Evolutionary conservation across 2,329 filamentous ascomycete species (phyloP).

Genomic region (Colletotrichum incanum): DNA sequence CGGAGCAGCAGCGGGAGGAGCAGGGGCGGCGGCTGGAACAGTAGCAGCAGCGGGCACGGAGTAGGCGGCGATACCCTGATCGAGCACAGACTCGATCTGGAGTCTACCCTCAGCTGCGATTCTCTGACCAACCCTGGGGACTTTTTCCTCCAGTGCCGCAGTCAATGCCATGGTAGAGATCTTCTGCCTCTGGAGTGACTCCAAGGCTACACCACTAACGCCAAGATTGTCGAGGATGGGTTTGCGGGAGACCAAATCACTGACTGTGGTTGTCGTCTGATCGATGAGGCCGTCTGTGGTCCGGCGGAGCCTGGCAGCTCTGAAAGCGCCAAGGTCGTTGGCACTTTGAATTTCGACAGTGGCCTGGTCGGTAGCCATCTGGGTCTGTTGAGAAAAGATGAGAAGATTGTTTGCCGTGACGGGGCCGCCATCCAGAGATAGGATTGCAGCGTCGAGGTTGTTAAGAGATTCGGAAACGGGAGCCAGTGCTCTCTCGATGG

Average conservation of each 20-base stretch:
- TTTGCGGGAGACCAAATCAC: constrained; percentile 47
- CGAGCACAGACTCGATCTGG: constrained; percentile 46
- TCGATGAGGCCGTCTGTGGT: constrained; percentile 44
- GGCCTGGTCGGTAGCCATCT: constrained; percentile 44
- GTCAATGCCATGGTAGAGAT: constrained; percentile 44
- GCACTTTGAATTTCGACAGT: constrained; percentile 48
- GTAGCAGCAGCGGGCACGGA: constrained; percentile 29
- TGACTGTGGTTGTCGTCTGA: constrained; percentile 45
- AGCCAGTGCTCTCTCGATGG: constrained; percentile 30
- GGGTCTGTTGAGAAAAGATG: constrained; percentile 31
- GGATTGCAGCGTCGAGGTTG: constrained; percentile 31
- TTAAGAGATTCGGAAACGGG: constrained; percentile 29
- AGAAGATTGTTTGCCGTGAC: constrained; percentile 38
- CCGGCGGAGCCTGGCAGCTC: constrained; percentile 45
- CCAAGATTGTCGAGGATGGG: constrained; percentile 48
- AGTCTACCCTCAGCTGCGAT: constrained; percentile 47
- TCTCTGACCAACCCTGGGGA: constrained; percentile 47
- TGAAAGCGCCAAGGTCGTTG: constrained; percentile 43
- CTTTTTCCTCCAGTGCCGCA: constrained; percentile 47
- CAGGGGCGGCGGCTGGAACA: background rate
- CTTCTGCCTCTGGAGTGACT: constrained; percentile 47
- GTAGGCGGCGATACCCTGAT: constrained; percentile 45
- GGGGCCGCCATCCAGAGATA: constrained; percentile 32
- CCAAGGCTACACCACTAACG: constrained; percentile 46
- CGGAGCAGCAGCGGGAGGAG: constrained; percentile 20